These are phyloP conservation scores for Mycena chlorophos DNA, from an alignment of 768 basidiomycete species.

Conservation along the genomic window DNA sequence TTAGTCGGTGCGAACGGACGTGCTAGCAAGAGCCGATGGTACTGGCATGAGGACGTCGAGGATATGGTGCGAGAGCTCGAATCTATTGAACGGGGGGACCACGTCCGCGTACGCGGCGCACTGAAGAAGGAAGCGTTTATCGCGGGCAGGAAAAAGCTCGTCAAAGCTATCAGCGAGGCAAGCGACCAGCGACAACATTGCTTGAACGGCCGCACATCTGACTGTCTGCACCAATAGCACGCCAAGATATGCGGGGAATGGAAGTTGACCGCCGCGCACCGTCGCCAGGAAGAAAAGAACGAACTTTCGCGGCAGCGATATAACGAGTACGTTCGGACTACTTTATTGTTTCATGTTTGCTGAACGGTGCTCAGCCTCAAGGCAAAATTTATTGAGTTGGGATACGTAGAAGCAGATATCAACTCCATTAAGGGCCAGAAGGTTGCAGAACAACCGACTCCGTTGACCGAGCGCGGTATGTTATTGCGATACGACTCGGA, in stretches of 20 bases:
- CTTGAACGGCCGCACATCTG: neutral
- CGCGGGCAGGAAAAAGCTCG: slow-evolving; percentile 14
- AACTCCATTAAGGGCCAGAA: neutral
- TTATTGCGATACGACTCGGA: neutral
- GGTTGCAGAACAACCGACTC: slow-evolving; percentile 4
- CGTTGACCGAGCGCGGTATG: slow-evolving; percentile 32
- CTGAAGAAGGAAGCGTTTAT: slow-evolving; percentile 28
- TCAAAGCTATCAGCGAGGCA: slow-evolving; percentile 19
- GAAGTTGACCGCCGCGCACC: neutral
- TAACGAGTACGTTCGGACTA: slow-evolving; percentile 13
- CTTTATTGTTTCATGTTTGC: neutral
- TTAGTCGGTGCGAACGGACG: slow-evolving; percentile 31
- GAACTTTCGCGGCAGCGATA: neutral
- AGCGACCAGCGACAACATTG: neutral
- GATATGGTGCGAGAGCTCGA: slow-evolving; percentile 23
- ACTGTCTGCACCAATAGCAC: slow-evolving; percentile 6
- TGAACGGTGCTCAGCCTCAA: slow-evolving; percentile 17
- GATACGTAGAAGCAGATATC: slow-evolving; percentile 23
- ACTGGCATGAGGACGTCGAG: slow-evolving; percentile 35
- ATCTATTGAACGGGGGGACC: slow-evolving; percentile 19
- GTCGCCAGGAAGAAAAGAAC: slow-evolving; percentile 1
- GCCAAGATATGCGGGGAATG: slow-evolving; percentile 9
- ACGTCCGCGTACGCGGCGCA: slow-evolving; percentile 25
- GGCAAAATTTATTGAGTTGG: slow-evolving; percentile 20
- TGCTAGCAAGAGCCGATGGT: slow-evolving; percentile 30